These are phyloP conservation scores for Pouteria campechiana DNA, from an alignment of 179 eudicot genomes.

Conservation along the genomic window DNA sequence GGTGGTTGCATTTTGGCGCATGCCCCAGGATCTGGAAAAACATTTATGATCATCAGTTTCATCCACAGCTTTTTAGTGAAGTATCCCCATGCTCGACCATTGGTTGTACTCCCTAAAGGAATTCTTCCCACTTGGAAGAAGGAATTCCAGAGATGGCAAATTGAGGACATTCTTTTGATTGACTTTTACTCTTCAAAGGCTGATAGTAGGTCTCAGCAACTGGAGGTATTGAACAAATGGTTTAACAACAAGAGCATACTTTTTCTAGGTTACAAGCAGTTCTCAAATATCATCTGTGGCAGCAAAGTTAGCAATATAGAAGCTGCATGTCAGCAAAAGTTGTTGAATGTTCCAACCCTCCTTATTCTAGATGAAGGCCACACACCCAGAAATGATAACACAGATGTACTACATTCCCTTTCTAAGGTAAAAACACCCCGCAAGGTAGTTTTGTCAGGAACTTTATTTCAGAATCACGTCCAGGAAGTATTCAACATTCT, in stretches of 20 bases:
- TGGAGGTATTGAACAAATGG: conserved; percentile 66
- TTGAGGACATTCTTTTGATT: conserved; percentile 59
- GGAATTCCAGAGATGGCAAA: conserved; percentile 84
- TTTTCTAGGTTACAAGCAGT: conserved; percentile 77
- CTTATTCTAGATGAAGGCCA: conserved; percentile 93
- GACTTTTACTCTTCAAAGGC: conserved; percentile 88
- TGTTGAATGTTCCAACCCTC: conserved; percentile 46
- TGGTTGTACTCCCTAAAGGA: conserved; percentile 82
- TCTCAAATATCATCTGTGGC: conserved; percentile 62
- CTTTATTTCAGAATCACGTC: conserved; percentile 80
- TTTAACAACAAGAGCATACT: conserved; percentile 48
- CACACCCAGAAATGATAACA: conserved; percentile 74
- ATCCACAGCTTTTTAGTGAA: conserved; percentile 83
- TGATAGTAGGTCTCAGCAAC: conserved; percentile 55
- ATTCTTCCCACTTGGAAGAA: conserved; percentile 79
- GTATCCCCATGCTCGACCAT: conserved; percentile 68
- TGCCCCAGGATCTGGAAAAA: conserved; percentile 97
- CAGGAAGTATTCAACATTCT: conserved; percentile 76
- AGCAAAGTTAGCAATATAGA: conserved; percentile 21
- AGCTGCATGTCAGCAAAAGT: conserved; percentile 48
- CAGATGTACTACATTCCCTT: conserved; percentile 64
- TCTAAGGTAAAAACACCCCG: conserved; percentile 67
- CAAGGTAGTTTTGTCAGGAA: conserved; percentile 84
- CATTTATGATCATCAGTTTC: conserved; percentile 91
- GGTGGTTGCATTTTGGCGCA: conserved; percentile 96